A percentile compares a stretch with the other conserved stretches of the same genome.
Conservation (phyloP, 768 basidiomycete species). For the Lenzites betulinus region DNA sequence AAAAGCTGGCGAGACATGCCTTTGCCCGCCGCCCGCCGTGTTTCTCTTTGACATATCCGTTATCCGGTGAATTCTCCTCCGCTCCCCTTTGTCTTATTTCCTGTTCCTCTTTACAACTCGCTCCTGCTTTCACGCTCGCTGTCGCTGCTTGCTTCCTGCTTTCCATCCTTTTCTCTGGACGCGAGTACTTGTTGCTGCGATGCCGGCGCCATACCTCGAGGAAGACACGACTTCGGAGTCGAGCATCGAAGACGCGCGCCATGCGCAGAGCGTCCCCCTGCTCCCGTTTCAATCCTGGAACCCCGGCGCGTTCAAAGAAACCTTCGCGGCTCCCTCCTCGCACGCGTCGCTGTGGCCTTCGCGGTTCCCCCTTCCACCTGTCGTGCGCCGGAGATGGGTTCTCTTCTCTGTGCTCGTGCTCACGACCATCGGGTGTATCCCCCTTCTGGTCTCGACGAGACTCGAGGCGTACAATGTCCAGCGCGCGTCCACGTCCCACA, state of each 20-base stretch:
- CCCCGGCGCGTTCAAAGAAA: conserved; percentile 6
- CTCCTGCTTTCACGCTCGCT: not conserved
- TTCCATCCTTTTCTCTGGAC: not conserved
- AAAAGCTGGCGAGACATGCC: not conserved
- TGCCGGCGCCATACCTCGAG: not conserved
- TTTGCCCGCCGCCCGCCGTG: not conserved
- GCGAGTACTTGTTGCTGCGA: not conserved
- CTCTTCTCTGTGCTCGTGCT: not conserved
- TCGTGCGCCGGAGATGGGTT: not conserved
- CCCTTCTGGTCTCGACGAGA: not conserved
- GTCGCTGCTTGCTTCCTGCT: not conserved
- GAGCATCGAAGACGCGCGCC: conserved; percentile 3
- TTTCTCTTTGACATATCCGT: not conserved
- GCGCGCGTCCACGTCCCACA: not conserved
- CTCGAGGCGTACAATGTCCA: not conserved
- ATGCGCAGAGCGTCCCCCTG: not conserved
- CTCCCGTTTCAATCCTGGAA: conserved; percentile 9
- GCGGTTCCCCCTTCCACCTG: not conserved
- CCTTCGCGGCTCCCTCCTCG: conserved; percentile 1
- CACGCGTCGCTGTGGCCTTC: not conserved
- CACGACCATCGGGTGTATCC: not conserved
- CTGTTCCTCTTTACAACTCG: not conserved
- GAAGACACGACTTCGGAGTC: conserved; percentile 4
- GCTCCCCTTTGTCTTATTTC: not conserved
- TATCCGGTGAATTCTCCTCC: not conserved